Base-by-base conservation (phyloP, 257 asterid genomes). In the Solanum lignicaule region DNA sequence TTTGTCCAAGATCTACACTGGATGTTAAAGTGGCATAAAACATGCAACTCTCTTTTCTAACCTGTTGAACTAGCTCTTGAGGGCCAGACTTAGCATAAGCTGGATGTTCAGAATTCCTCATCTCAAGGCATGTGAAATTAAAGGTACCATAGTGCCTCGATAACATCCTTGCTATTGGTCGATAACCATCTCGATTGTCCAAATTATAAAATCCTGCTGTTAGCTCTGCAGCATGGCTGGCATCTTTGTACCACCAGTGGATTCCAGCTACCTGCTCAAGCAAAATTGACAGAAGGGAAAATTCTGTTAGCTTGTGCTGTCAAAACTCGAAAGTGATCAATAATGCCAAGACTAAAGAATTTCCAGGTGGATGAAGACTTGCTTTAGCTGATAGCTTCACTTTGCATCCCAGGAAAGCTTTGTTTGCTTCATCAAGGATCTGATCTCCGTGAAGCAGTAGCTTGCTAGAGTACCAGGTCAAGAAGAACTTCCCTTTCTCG, bases 361-460 rank as follows among this genome's bases (percentile, higher is more conserved):
- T 32, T 35, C 65, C 39, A 27, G 71, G 35, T 58, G 66, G 69
- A 25, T 6, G 21, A 84, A 31, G 73, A 46, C 83, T 76, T 92
- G 85, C 94, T 87, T 92, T 92, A 13, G 93, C 91, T 48, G 93
- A 89, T 31, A 91, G 82, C 73, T 88, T 87, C 89, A 87, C 88
- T 84, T 82, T 91, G 89, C 88, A 91, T 78, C 92, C 92, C 72
- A 75, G 6, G 83, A 92, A 92, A 72, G 84, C 87, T 90, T 84
- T 91, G 86, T 91, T 92, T 82, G 94, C 93, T 89, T 92, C 94
- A 68, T 87, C 88, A 12, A 92, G 90, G 66, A 92, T 89, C 41
- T 89, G 92, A 89, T 92, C 93, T 15, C 91, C 90, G 29, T 92
- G 94, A 58, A n/a, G 27, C 48, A 89, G 31, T 41, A 92, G 83